Evolutionary conservation across 2,329 filamentous ascomycete species (phyloP).

Genomic region (Apiospora aurea): DNA sequence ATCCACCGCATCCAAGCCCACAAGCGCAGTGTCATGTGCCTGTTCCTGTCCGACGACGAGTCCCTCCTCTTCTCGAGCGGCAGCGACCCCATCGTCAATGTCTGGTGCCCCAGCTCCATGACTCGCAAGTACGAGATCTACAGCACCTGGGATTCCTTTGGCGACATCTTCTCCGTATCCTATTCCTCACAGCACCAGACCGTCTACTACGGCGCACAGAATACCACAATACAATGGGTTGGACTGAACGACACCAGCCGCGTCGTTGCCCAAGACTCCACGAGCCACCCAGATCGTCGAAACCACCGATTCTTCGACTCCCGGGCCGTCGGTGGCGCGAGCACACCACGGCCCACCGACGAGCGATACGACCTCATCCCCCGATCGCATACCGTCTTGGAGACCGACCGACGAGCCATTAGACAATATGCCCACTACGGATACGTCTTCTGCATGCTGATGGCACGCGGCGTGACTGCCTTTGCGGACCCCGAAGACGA

Average conservation of each 20-base stretch:
- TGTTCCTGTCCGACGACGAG: constrained; percentile 79
- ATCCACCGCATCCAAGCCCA: constrained; percentile 84
- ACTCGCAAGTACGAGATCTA: constrained; percentile 86
- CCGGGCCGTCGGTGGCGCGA: constrained; percentile 80
- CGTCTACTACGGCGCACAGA: constrained; percentile 91
- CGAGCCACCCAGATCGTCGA: constrained; percentile 76
- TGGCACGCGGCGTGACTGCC: constrained; percentile 73
- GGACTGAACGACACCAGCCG: constrained; percentile 70
- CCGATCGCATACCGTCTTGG: constrained; percentile 65
- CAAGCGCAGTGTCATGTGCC: constrained; percentile 85
- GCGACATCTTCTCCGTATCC: constrained; percentile 94
- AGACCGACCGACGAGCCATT: constrained; percentile 83
- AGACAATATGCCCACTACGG: constrained; percentile 92
- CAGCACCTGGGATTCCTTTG: constrained; percentile 87
- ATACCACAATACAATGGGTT: constrained; percentile 95
- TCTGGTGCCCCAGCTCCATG: constrained; percentile 84
- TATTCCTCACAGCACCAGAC: constrained; percentile 83
- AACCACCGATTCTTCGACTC: constrained; percentile 95
- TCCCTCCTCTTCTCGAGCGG: constrained; percentile 88
- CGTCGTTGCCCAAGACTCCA: constrained; percentile 66
- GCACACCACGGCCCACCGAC: constrained; percentile 75
- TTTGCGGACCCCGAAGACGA: constrained; percentile 78
- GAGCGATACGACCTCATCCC: constrained; percentile 63
- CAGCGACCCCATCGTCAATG: constrained; percentile 91
- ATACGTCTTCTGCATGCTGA: constrained; percentile 95